Base-by-base conservation (phyloP, 2,329 filamentous ascomycete genomes). In the Daldinia eschscholtzii region DNA sequence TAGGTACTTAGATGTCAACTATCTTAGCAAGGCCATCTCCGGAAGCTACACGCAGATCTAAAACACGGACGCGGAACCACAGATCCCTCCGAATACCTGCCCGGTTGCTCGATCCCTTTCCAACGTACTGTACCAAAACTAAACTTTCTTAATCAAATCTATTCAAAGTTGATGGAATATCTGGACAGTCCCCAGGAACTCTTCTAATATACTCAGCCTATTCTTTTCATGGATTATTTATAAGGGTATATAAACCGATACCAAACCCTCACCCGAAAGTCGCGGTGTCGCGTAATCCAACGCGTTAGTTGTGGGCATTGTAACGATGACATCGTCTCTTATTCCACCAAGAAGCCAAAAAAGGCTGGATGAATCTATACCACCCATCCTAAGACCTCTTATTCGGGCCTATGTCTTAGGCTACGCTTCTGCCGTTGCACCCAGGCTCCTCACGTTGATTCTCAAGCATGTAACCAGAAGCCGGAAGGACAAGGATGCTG, bases 391-490 rank as follows among this genome's bases (percentile, higher is more conserved):
- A 35, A 84, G 86, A 59, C 88, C 89, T 15, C 77, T 89, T 26
- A 74, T 89, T 61, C 84, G 87, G 65, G 88, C 89, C 53, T 91
- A 89, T 77, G 75, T 88, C 13, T 74, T 90, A 37, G 88, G 88
- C 33, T 91, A 90, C 80, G 84, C 84, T 18, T 89, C 87, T 58
- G 82, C 84, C 37, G 87, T 89, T 6, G 83, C 81, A 30, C 88
- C 88, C 12, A 82, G 87, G 67, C 77, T 90, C 23, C 74, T 89
- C 70, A 86, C 85, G 2, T 77, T 90, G 65, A 70, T 89, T 33
- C 75, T 89, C 60, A 83, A 86, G 70, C 81, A 85, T 74, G 75
- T 86, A 68, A 81, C 81, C 65, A 81, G 78, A 67, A 74, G 72
- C 70, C 79, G 77, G 58, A 79, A 77, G 61, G 65, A 65, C 70